A percentile compares a stretch with the other conserved stretches of the same genome.
Conservation (phyloP, 768 basidiomycete species). For the Mrakia hoshinonis region DNA sequence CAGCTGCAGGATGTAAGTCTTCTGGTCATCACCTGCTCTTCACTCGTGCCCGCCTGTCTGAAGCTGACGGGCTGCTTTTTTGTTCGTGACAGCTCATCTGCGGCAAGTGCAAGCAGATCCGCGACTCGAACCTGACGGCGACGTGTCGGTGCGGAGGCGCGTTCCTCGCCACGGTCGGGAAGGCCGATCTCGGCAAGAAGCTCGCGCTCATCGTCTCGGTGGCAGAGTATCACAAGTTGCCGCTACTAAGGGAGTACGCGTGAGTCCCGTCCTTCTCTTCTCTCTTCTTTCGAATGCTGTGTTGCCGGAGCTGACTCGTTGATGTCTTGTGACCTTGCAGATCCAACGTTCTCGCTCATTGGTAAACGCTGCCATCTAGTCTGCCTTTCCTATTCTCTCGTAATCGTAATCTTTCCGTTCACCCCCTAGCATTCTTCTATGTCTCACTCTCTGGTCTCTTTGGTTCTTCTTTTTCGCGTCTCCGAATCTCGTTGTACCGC, state of each 20-base stretch:
- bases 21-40: not conserved
- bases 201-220: conserved; percentile 66
- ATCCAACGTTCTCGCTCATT: conserved; percentile 9
- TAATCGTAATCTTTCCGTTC: too few species aligned
- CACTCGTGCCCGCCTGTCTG: not conserved
- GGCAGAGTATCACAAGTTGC: conserved; percentile 39
- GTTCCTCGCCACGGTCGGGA: conserved; percentile 63
- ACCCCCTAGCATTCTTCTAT: too few species aligned
- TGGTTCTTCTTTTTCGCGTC: not conserved
- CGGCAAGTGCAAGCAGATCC: conserved; percentile 79
- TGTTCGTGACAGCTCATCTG: conserved; percentile 53
- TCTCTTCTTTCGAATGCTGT: not conserved
- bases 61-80: not conserved
- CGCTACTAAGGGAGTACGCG: conserved; percentile 38
- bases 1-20: conserved; percentile 65
- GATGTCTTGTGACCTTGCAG: not conserved
- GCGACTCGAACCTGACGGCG: conserved; percentile 73
- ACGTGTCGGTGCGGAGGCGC: conserved; percentile 83
- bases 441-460: too few species aligned
- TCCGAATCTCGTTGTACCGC: not conserved
- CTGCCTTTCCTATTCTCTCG: too few species aligned
- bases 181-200: conserved; percentile 61
- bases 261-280: not conserved
- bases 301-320: not conserved
- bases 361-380: too few species aligned